Conservation (phyloP, 1,139 yeast genomes). For the Petasospora fabianii region DNA sequence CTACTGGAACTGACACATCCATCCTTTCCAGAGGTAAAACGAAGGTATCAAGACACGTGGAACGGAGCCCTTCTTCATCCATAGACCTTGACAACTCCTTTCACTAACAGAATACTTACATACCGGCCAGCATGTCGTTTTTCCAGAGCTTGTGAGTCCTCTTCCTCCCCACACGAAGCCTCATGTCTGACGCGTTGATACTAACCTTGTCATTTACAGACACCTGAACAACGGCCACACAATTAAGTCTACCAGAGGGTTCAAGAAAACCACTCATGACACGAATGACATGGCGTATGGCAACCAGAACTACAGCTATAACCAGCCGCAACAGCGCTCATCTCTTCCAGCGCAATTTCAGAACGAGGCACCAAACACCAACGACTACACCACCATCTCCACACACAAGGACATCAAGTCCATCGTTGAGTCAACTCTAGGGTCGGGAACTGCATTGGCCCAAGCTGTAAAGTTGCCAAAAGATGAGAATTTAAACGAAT, state of each 20-base stretch:
- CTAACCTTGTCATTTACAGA: no score
- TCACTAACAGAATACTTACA: not conserved
- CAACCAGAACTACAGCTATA: constrained; percentile 28
- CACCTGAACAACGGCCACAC: constrained; percentile 46
- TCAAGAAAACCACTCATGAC: constrained; percentile 31
- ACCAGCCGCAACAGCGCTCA: constrained; percentile 29
- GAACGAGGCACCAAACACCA: constrained; percentile 9
- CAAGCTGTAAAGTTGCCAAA: constrained; percentile 93
- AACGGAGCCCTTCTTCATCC: no score
- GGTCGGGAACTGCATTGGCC: constrained; percentile 83
- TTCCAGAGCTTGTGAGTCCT: constrained; percentile 46
- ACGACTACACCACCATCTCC: constrained; percentile 39
- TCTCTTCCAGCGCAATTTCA: constrained; percentile 10
- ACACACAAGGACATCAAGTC: constrained; percentile 70
- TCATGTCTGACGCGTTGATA: constrained; percentile 4
- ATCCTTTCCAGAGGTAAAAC: not conserved
- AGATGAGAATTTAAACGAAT: constrained; percentile 88
- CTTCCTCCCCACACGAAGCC: not conserved
- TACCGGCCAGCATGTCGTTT: constrained; percentile 37
- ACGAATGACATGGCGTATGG: constrained; percentile 1
- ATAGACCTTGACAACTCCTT: not conserved
- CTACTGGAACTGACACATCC: not conserved
- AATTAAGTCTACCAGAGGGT: constrained; percentile 51
- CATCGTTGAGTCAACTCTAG: constrained; percentile 92
- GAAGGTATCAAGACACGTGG: not conserved